Percentiles rank a stretch among this genome's conserved stretches.
These are phyloP conservation scores for Pseudocercospora fijiensis DNA, from an alignment of 2,329 filamentous ascomycete genomes.

Conservation along the genomic window DNA sequence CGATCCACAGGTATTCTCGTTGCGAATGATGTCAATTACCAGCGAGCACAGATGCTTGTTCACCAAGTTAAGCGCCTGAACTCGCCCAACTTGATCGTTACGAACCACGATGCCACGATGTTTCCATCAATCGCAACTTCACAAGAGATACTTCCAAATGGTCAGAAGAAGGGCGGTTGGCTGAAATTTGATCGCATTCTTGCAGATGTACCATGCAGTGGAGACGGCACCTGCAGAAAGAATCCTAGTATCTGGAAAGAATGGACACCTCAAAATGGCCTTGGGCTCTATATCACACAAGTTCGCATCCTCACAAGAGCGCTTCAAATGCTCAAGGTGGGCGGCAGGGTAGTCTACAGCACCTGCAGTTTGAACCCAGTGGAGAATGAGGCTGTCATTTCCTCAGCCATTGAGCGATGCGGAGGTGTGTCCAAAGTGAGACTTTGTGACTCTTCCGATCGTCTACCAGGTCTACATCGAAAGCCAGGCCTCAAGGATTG, in stretches of 20 bases:
- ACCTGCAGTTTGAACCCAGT: constrained; percentile 99
- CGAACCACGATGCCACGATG: constrained; percentile 94
- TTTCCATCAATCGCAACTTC: constrained; percentile 91
- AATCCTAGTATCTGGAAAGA: constrained; percentile 93
- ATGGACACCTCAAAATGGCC: constrained; percentile 82
- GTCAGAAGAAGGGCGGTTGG: constrained; percentile 59
- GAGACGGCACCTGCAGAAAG: constrained; percentile 90
- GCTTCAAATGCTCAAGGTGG: constrained; percentile 92
- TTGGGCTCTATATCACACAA: constrained; percentile 85
- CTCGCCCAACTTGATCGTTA: constrained; percentile 94
- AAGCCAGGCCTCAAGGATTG: constrained; percentile 74
- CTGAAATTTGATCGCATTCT: constrained; percentile 96
- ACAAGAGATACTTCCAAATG: constrained; percentile 50
- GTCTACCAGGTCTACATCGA: constrained; percentile 74
- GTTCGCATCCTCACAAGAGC: constrained; percentile 86
- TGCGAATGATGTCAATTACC: constrained; percentile 96
- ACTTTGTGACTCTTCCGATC: constrained; percentile 77
- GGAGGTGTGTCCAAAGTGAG: constrained; percentile 79
- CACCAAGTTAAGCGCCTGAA: constrained; percentile 97
- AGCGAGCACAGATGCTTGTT: constrained; percentile 92
- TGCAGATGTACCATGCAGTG: constrained; percentile 94
- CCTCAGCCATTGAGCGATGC: constrained; percentile 83
- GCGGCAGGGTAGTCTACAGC: constrained; percentile 92
- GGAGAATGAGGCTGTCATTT: constrained; percentile 91
- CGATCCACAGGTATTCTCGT: constrained; percentile 87